Evolutionary conservation across 192 early-diverging fungal genomes (phyloP).

Genomic region (Coemansia guatemalensis): DNA sequence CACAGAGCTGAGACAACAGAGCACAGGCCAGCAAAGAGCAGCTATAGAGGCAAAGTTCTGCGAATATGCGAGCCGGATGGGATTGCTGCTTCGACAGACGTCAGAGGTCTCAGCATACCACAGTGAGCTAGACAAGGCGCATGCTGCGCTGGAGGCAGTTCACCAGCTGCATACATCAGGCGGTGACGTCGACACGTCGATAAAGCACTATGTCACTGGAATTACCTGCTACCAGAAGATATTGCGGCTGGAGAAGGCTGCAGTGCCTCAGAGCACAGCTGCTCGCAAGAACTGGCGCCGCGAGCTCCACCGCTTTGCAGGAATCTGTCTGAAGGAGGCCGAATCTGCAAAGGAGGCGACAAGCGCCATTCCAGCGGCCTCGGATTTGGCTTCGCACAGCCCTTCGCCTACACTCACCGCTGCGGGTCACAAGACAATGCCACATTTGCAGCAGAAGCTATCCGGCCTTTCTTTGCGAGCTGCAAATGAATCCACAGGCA

Average conservation of each 20-base stretch:
- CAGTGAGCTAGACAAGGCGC: slow-evolving; percentile 17
- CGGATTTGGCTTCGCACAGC: not conserved
- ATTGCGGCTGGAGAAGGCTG: slow-evolving; percentile 18
- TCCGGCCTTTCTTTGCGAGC: slow-evolving; percentile 8
- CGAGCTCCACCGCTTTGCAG: slow-evolving; percentile 36
- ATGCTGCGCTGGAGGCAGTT: slow-evolving; percentile 16
- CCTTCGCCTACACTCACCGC: slow-evolving; percentile 3
- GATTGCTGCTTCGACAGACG: slow-evolving; percentile 22
- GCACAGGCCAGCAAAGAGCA: slow-evolving; percentile 3
- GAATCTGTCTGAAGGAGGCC: slow-evolving; percentile 25
- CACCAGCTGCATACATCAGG: slow-evolving; percentile 10
- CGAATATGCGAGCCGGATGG: slow-evolving; percentile 37
- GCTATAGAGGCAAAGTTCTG: slow-evolving; percentile 33
- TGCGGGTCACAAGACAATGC: not conserved
- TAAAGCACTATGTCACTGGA: slow-evolving; percentile 25
- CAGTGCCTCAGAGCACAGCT: not conserved
- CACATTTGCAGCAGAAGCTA: slow-evolving; percentile 7
- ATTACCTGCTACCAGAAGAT: slow-evolving; percentile 39
- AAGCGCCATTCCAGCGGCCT: not conserved
- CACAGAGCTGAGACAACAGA: slow-evolving; percentile 9
- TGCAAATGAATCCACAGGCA: not conserved
- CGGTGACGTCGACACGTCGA: slow-evolving; percentile 12
- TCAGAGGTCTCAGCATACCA: slow-evolving; percentile 9
- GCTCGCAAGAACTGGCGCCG: slow-evolving; percentile 18
- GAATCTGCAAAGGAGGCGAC: slow-evolving; percentile 23